These are phyloP conservation scores for Hyphopichia wangnamkhiaoensis DNA, from an alignment of 1,139 yeast genomes.

Conservation along the genomic window DNA sequence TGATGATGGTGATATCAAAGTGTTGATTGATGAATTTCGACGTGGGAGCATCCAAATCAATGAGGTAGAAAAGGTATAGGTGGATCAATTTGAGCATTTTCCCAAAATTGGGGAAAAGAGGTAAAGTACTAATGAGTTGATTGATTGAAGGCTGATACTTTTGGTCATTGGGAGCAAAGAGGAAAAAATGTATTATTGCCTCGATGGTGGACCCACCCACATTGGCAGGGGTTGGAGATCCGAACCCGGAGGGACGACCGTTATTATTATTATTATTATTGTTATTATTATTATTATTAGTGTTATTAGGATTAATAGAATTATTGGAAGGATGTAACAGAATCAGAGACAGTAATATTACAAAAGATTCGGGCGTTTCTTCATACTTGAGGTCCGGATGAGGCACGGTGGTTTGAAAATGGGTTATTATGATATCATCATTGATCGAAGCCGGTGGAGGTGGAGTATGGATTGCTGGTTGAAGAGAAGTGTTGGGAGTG, in stretches of 20 bases:
- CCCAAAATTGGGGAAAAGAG: slow-evolving; percentile 64
- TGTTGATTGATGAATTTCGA: slow-evolving; percentile 1
- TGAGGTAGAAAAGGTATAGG: slow-evolving; percentile 10
- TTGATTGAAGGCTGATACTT: slow-evolving; percentile 25
- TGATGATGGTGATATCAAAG: slow-evolving; percentile 23
- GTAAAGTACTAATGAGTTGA: slow-evolving; percentile 58
- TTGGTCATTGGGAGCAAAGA: slow-evolving; percentile 42
- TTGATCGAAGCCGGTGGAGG: slow-evolving; percentile 10
- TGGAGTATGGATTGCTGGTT: slow-evolving; percentile 3
- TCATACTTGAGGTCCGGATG: slow-evolving; percentile 74
- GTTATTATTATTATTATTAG: too few species aligned
- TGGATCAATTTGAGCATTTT: slow-evolving; percentile 45
- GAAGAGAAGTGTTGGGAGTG: slow-evolving; percentile 5
- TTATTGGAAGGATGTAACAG: slow-evolving; percentile 1
- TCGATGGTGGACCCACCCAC: slow-evolving; percentile 47
- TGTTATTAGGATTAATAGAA: too few species aligned
- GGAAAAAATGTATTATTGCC: slow-evolving; percentile 69
- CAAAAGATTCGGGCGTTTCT: slow-evolving; percentile 7
- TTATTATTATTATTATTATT: slow-evolving; percentile 7
- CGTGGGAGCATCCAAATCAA: slow-evolving; percentile 3
- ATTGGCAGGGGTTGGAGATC: not conserved
- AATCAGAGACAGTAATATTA: not conserved
- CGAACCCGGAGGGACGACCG: not conserved
- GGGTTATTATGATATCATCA: slow-evolving; percentile 23
- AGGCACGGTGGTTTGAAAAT: slow-evolving; percentile 34